phyloP scores from a whole-genome alignment of 2,329 filamentous ascomycete species.

The Talaromyces sp. region DNA sequence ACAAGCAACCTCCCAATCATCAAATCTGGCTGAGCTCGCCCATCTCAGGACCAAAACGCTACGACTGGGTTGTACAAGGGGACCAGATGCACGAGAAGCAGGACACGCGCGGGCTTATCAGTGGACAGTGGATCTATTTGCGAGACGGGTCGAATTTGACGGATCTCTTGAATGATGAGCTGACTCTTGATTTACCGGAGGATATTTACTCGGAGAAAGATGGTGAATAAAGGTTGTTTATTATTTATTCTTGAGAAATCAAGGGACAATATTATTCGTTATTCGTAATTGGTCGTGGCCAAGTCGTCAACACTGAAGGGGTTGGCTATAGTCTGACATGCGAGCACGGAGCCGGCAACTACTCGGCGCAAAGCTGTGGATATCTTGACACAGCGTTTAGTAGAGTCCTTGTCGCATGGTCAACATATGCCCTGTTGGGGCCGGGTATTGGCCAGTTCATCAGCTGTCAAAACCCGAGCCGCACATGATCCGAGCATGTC shows the following conservation, averaged over 20 bases:
- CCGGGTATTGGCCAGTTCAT: not conserved
- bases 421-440: not conserved
- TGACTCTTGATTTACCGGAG: conserved; percentile 59
- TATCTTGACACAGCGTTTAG: not conserved
- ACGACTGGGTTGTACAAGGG: conserved; percentile 73
- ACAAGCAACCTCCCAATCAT: conserved; percentile 97
- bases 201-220: conserved; percentile 30
- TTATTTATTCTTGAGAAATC: not conserved
- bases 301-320: not conserved
- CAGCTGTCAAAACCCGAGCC: not conserved
- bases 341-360: not conserved
- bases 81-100: conserved; percentile 76
- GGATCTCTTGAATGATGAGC: conserved; percentile 68
- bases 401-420: not conserved
- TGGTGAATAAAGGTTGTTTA: not conserved
- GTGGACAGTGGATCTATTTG: conserved; percentile 80
- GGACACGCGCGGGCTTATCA: conserved; percentile 50
- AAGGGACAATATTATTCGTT: not conserved
- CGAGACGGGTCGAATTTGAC: conserved; percentile 75
- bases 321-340: not conserved
- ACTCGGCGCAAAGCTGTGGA: not conserved
- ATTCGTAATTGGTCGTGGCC: not conserved
- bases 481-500: not conserved
- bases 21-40: conserved; percentile 96
- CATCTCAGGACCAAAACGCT: conserved; percentile 85